Evolutionary conservation across 1,284 basidiomycete species (phyloP).

Genomic region (Exobasidium cylindrosporum): DNA sequence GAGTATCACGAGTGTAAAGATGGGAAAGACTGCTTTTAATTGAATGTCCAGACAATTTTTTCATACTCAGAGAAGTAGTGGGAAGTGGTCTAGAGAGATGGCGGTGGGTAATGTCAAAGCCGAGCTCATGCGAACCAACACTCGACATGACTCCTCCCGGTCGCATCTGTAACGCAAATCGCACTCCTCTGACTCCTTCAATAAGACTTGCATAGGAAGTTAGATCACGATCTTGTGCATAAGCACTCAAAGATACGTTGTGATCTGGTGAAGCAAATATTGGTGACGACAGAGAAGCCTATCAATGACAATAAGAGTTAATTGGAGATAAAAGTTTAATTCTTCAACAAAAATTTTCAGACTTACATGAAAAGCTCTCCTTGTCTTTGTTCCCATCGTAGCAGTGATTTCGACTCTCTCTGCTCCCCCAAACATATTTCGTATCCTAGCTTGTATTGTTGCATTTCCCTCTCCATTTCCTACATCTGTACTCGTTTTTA

Average conservation of each 20-base stretch:
- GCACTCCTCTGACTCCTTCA: constrained; percentile 67
- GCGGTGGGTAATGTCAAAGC: constrained; percentile 41
- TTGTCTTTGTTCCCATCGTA: constrained; percentile 82
- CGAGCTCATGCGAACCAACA: constrained; percentile 43
- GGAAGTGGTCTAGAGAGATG: constrained; percentile 35
- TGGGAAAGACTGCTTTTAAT: constrained; percentile 83
- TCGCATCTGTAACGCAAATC: constrained; percentile 66
- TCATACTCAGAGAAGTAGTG: constrained; percentile 63
- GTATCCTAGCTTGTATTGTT: constrained; percentile 41
- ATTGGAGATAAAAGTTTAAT: constrained; percentile 9
- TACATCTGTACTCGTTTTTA: constrained; percentile 85
- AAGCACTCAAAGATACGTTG: constrained; percentile 65
- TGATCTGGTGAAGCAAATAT: constrained; percentile 62
- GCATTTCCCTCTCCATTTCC: constrained; percentile 85
- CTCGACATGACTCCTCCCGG: constrained; percentile 28
- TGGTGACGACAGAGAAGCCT: constrained; percentile 37
- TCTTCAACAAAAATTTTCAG: neutral
- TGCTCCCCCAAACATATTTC: constrained; percentile 84
- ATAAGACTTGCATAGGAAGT: constrained; percentile 68
- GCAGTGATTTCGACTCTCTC: constrained; percentile 82
- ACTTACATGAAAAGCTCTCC: constrained; percentile 65
- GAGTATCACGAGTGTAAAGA: constrained; percentile 72
- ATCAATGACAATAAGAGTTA: constrained; percentile 9
- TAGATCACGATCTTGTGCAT: constrained; percentile 68
- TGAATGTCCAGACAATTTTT: constrained; percentile 72